Evolutionary conservation across 1,284 basidiomycete genomes (phyloP).

Genomic region (Puccinia triticina): DNA sequence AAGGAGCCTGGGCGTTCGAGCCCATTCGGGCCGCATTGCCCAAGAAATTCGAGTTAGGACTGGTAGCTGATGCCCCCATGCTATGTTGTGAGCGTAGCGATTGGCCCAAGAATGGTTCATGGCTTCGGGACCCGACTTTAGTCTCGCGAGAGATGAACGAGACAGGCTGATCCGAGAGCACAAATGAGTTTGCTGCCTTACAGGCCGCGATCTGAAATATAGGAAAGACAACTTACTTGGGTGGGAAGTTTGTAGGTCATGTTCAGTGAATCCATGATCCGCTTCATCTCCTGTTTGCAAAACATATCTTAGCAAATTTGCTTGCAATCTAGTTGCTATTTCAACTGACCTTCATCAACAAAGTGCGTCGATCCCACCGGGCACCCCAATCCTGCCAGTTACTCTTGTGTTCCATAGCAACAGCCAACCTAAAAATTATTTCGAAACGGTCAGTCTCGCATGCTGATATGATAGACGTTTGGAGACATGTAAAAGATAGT

Average conservation of each 20-base stretch:
- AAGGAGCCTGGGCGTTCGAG: not conserved
- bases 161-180: not conserved
- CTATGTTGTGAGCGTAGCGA: not conserved
- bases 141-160: not conserved
- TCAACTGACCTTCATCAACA: constrained; percentile 56
- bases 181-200: not conserved
- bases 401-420: constrained; percentile 76
- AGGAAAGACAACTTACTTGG: constrained; percentile 60
- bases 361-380: constrained; percentile 63
- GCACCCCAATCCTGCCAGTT: constrained; percentile 88
- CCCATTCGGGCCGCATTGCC: not conserved
- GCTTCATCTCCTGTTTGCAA: constrained; percentile 69
- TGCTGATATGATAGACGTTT: no score
- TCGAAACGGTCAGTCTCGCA: not conserved
- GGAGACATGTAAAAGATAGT: not conserved
- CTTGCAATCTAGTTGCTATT: constrained; percentile 62
- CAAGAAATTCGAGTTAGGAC: constrained; percentile 16
- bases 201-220: not conserved
- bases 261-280: constrained; percentile 71
- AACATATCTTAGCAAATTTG: constrained; percentile 67
- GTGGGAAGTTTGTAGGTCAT: constrained; percentile 71
- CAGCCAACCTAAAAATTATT: constrained; percentile 63
- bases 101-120: not conserved
- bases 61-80: not conserved
- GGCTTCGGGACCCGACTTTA: not conserved